Evolutionary conservation across 345 rosid genomes (phyloP).

Genomic region (Euphorbia lathyris): DNA sequence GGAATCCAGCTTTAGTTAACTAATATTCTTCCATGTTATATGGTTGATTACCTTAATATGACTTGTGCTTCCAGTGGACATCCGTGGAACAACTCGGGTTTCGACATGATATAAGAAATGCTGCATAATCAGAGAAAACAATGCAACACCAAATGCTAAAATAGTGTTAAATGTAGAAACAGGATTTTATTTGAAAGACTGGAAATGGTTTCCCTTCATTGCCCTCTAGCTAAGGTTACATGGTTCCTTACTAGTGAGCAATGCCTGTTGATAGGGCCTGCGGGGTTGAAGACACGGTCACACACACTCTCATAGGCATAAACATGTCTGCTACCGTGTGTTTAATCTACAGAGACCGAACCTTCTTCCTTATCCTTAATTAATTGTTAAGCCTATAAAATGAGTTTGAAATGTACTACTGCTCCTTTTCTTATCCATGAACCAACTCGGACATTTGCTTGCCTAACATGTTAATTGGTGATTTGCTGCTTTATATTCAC

Average conservation of each 20-base stretch:
- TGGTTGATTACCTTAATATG: not conserved
- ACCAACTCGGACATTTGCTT: too few relatives aligned
- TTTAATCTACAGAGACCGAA: too few relatives aligned
- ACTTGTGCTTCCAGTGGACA: not conserved
- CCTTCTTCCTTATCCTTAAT: too few relatives aligned
- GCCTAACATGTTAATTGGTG: not conserved
- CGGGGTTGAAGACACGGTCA: too few relatives aligned
- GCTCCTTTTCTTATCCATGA: not conserved
- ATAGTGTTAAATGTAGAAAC: not conserved
- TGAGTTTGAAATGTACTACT: too few relatives aligned
- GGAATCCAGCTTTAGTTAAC: conserved; percentile 1
- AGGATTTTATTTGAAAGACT: too few relatives aligned
- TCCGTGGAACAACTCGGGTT: not conserved
- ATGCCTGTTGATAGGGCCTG: too few relatives aligned
- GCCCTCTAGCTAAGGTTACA: not conserved
- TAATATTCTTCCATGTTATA: not conserved
- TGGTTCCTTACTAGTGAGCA: not conserved
- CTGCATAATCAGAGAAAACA: too few relatives aligned
- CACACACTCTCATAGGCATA: too few relatives aligned
- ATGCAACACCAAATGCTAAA: not conserved
- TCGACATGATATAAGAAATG: not conserved
- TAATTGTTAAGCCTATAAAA: too few relatives aligned
- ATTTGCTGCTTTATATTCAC: too few relatives aligned
- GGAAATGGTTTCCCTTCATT: not conserved
- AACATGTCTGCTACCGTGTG: too few relatives aligned